Percentiles rank a stretch among this genome's conserved stretches.
Evolutionary conservation across 805 yeast genomes (phyloP).

Genomic region (Millerozyma miso): DNA sequence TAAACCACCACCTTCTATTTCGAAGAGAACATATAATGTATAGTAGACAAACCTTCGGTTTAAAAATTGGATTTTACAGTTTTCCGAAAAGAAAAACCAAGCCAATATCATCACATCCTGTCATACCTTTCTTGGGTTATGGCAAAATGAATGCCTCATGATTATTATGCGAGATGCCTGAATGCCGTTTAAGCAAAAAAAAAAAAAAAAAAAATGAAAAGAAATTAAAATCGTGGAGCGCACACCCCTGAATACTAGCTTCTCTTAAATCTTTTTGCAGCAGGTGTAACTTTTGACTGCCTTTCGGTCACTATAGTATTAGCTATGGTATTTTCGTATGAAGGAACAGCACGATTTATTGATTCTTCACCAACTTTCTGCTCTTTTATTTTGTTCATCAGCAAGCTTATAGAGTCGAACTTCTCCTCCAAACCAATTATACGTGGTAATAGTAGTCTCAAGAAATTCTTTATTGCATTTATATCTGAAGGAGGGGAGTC

Average conservation of each 20-base stretch:
- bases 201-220: neutral
- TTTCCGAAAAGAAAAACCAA: neutral
- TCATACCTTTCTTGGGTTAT: neutral
- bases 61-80: neutral
- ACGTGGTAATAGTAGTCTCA: conserved; percentile 14
- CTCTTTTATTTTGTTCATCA: too few relatives aligned
- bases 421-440: conserved; percentile 8
- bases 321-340: too few relatives aligned
- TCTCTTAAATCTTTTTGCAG: neutral
- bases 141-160: neutral
- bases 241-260: neutral
- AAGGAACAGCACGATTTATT: too few relatives aligned
- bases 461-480: conserved; percentile 13
- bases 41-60: neutral
- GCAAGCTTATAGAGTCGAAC: neutral
- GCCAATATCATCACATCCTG: neutral
- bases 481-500: conserved; percentile 2
- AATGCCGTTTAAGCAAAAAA: neutral
- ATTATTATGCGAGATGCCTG: neutral
- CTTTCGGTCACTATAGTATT: too few relatives aligned
- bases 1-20: neutral
- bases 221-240: neutral
- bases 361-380: too few relatives aligned
- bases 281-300: too few relatives aligned
- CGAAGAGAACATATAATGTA: neutral